Base-by-base conservation (phyloP, 805 yeast genomes). In the Cyberlindnera euphorbiiphila region DNA sequence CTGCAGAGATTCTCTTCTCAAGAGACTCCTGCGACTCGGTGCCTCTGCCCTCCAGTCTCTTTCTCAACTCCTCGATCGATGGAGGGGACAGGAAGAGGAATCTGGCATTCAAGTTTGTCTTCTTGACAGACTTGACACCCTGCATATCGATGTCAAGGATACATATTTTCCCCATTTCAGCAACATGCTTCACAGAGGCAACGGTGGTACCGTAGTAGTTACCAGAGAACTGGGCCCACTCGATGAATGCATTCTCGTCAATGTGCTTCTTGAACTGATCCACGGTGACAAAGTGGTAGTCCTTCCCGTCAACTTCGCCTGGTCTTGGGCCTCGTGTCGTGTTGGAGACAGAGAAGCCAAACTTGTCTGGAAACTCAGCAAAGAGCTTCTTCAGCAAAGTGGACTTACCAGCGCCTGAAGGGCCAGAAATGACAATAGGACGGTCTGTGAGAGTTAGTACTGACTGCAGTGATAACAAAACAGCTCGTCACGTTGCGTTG, bases 61-160 rank as follows among this genome's bases (percentile, higher is more conserved):
- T 61, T 57, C 76, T 76, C 54, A 93, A 74, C 37, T 71, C 77
- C 37, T 86, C 96, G 49, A 88, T 66, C 14, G 93, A 81, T 21
- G 99, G 98, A 23, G 99, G 99, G 27, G 96, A 82, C 45, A 93
- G 62, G 58, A 93, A 93, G 50, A 93, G 66, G 62, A 61, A 93
- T 61, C 89, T 74, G 20, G 98, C 96, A 52, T 85, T 78, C 53
- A 93, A 71, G 49, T 76, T 76, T 13, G 95, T 77, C 38, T 76
- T 66, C 67, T 93, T 93, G 48, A 93, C 96, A 18, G 87, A 73
- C 66, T 85, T 82, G 54, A 93, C 98, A 50, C 99, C 99, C 68
- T 93, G 98, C 97, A 91, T 89, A 74, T 93, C 99, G 50, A 93
- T 93, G 65, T 93, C 99, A 59, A 93, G 72, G 46, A 93, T 81